Base-by-base conservation (phyloP, 352 stramenopile genomes). In the Phytophthora pini region DNA sequence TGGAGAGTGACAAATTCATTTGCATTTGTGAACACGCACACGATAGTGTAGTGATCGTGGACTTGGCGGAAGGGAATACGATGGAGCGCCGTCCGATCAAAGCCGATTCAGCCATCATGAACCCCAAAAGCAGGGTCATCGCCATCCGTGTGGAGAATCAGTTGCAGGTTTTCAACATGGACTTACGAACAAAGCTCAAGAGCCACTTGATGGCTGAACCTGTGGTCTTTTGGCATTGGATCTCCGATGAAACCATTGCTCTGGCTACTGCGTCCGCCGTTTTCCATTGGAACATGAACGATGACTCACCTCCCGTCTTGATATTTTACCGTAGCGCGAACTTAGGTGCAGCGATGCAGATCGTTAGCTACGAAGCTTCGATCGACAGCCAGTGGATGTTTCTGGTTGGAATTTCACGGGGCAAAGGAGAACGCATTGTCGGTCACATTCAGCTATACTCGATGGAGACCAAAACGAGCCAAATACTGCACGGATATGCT, bases 121-220 rank as follows among this genome's bases (percentile, higher is more conserved):
- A 99, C 84, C 98, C 98, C n/a, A 84, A 97, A 43, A 90, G 84
- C 69, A 96, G 94, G 71, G 88, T 96, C 13, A 96, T 96, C 61
- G 88, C 88, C 20, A 51, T 96, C 55, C 83, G 88, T 24, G 85
- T 88, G 17, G 87, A 94, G 65, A 94, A 94, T 65, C 96, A 97
- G 72, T 89, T 99, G 66, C 98, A 99, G 85, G 98, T 99, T 68
- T 99, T 99, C 85, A 99, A 99, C 82, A 94, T 99, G 63, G 97
- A 99, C 68, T 84, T 98, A 15, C 97, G 98, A 44, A 84, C 88
- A 11, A 99, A 99, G 82, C 93, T 99, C 79, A 99, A 99, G 81
- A 97, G 87, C 61, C 88, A 95, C 66, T 76, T 97, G 76, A 95
- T 98, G 84, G 87, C 85, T 55, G 90, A 97, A 61, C 73, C 95